Base-by-base conservation (phyloP, 2,329 filamentous ascomycete species). In the Ophiocordyceps camponoti-saundersi region DNA sequence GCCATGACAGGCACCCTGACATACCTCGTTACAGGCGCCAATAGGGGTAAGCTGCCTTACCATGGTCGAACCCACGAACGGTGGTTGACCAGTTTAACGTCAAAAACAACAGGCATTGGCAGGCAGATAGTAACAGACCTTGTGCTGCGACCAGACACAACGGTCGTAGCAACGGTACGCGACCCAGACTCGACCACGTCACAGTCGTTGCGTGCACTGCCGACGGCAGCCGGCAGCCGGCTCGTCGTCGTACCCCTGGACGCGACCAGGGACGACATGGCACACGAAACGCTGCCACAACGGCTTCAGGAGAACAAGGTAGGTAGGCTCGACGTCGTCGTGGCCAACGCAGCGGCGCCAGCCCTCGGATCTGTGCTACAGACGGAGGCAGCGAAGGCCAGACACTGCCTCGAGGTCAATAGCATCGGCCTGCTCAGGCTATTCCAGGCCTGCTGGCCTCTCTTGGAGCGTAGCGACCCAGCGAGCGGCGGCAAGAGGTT, bases 341-440 rank as follows among this genome's bases (percentile, higher is more conserved):
- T 79, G 47, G 68, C 72, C 46, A 77, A 77, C 53, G 72, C 73
- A 6, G 52, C 47, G n/a, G 29, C 36, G 10, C n/a, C 36, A n/a
- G 32, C n/a, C 21, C 49, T 46, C 42, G 22, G 16, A 21, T 23
- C 15, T 12, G 45, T 48, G 11, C 45, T 51, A 4, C 29, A 46
- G 18, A 49, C 50, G 4, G 21, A 47, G 6, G 29, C 46, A 13
- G 45, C 48, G 4, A 26, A 22, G 6, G 49, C 48, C 18, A 45
- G 46, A 18, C 21, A 41, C 16, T 50, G 50, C 41, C 48, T 48
- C 39, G 45, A 50, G 16, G 44, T 48, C 47, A 53, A 51, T 22
- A 54, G 68, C 0, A 20, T 44, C 26, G 43, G 43, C 8, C 29
- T 30, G 29, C 29, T 44, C 10, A 44, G 20, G 29, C 43, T 44